phyloP scores from a whole-genome alignment of 1,139 yeast species.

The Hyphopichia fennica region DNA sequence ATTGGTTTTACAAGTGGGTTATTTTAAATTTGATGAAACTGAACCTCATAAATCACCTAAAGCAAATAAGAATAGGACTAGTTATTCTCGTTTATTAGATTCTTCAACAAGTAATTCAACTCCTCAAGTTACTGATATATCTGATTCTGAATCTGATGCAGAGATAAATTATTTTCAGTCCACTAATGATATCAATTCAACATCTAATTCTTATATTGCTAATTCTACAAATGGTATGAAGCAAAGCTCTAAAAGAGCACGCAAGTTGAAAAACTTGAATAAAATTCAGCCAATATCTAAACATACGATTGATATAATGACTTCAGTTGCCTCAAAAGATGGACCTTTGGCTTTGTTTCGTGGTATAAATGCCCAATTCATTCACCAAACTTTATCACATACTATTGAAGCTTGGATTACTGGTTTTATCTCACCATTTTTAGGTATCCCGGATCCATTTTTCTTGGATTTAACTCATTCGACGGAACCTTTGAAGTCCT shows the following conservation, averaged over 20 bases:
- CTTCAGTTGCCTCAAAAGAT: conserved; percentile 68
- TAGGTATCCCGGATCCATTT: conserved; percentile 89
- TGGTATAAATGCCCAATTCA: conserved; percentile 82
- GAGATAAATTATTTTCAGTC: conserved; percentile 59
- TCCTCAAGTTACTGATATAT: conserved; percentile 8
- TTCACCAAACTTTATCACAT: conserved; percentile 70
- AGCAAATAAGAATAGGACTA: conserved; percentile 6
- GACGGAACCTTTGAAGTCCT: conserved; percentile 69
- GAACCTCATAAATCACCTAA: conserved; percentile 3
- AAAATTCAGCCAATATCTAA: conserved; percentile 62
- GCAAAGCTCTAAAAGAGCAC: conserved; percentile 7
- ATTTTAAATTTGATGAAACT: conserved; percentile 31
- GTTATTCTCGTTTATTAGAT: conserved; percentile 2
- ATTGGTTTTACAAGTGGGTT: conserved; percentile 78
- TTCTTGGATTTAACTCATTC: conserved; percentile 82
- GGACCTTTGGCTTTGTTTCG: conserved; percentile 86
- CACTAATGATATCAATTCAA: conserved; percentile 10
- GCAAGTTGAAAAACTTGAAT: conserved; percentile 12
- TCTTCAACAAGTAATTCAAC: conserved; percentile 2
- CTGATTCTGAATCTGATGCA: conserved; percentile 33
- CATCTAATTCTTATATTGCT: conserved; percentile 1
- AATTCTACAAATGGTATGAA: background rate
- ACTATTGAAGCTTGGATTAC: conserved; percentile 91
- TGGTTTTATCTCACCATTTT: conserved; percentile 77
- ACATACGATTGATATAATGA: conserved; percentile 70